A percentile compares a stretch with the other conserved stretches of the same genome.
Conservation (phyloP, 2,329 filamentous ascomycete genomes). For the Stachybotrys elegans region DNA sequence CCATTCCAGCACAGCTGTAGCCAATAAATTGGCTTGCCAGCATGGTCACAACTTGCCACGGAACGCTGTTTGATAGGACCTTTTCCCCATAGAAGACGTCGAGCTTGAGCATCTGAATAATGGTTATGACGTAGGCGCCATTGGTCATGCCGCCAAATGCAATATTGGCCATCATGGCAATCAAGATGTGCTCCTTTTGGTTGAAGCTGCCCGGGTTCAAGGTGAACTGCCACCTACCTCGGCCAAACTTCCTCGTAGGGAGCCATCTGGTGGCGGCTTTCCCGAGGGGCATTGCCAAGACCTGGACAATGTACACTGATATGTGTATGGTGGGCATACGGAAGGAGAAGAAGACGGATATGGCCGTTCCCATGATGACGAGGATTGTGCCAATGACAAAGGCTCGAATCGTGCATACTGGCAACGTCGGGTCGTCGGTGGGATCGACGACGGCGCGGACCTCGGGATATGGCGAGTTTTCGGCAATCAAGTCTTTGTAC, state of each 20-base stretch:
- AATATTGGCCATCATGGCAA: constrained; percentile 53
- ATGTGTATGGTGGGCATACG: constrained; percentile 35
- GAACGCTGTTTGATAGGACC: constrained; percentile 23
- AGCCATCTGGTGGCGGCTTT: constrained; percentile 23
- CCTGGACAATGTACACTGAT: constrained; percentile 32
- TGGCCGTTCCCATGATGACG: constrained; percentile 17
- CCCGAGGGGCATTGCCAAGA: constrained; percentile 33
- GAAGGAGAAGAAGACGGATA: constrained; percentile 33
- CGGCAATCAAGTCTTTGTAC: constrained; percentile 20
- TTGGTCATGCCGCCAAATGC: constrained; percentile 24
- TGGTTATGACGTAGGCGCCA: constrained; percentile 37
- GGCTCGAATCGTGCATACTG: constrained; percentile 36
- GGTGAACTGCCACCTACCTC: constrained; percentile 18
- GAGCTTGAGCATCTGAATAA: constrained; percentile 40
- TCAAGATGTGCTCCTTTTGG: constrained; percentile 49
- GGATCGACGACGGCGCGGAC: constrained; percentile 41
- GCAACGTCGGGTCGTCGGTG: constrained; percentile 32
- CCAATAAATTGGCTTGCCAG: constrained; percentile 46
- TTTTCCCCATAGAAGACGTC: constrained; percentile 40
- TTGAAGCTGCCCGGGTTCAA: constrained; percentile 46
- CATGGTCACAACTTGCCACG: constrained; percentile 40
- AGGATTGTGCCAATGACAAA: constrained; percentile 32
- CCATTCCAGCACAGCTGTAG: constrained; percentile 44
- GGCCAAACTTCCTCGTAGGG: constrained; percentile 4
- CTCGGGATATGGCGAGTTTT: constrained; percentile 33